phyloP scores from a whole-genome alignment of 2,329 filamentous ascomycete genomes.

The Colletotrichum musicola region DNA sequence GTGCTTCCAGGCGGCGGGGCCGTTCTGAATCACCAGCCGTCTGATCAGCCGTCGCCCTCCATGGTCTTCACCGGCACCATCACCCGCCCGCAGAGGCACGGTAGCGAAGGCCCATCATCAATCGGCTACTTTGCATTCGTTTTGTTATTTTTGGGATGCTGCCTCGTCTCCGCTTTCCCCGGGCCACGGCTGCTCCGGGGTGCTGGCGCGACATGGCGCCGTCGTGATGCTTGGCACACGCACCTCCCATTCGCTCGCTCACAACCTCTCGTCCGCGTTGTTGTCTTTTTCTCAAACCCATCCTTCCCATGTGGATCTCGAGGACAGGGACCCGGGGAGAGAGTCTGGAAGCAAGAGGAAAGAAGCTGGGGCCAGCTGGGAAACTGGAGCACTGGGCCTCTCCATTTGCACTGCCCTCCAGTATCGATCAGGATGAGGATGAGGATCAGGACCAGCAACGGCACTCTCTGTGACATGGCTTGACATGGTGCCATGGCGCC shows the following conservation, averaged over 20 bases:
- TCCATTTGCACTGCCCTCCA: constrained; percentile 29
- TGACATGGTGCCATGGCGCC: constrained; percentile 26
- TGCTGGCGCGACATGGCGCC: constrained; percentile 34
- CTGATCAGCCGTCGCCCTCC: constrained; percentile 31
- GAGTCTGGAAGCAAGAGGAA: not conserved
- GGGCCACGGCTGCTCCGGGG: constrained; percentile 32
- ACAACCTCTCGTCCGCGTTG: constrained; percentile 4
- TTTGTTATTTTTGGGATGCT: constrained; percentile 27
- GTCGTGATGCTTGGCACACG: constrained; percentile 34
- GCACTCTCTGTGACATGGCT: constrained; percentile 33
- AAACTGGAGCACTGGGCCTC: not conserved
- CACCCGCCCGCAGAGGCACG: constrained; percentile 30
- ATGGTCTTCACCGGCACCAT: constrained; percentile 25
- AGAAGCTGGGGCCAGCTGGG: constrained; percentile 7
- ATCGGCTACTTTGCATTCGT: constrained; percentile 18
- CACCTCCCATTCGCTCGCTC: constrained; percentile 15
- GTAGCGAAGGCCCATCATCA: constrained; percentile 28
- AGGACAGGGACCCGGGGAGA: not conserved
- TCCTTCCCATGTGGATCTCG: not conserved
- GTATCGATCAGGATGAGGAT: constrained; percentile 24
- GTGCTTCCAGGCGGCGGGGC: constrained; percentile 14
- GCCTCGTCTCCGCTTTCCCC: constrained; percentile 25
- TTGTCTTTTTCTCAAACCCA: constrained; percentile 3
- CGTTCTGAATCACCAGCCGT: constrained; percentile 36
- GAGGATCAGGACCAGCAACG: not conserved